These are phyloP conservation scores for Senecio squalidus DNA, from an alignment of 140 eudicot genomes.

Conservation along the genomic window DNA sequence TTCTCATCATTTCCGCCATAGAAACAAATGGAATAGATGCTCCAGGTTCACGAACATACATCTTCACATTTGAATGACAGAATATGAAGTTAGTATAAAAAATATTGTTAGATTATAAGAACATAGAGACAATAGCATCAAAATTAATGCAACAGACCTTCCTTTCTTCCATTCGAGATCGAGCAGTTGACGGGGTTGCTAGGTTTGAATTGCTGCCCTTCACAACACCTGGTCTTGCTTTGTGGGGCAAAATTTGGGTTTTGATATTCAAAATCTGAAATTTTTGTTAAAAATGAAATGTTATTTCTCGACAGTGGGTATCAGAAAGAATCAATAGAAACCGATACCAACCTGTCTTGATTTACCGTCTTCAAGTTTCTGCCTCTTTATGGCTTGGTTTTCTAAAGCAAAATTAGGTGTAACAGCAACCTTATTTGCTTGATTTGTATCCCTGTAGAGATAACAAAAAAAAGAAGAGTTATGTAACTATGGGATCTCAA, in stretches of 20 bases:
- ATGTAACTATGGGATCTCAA: not conserved
- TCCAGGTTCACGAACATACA: slow-evolving; percentile 68
- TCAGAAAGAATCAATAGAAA: not conserved
- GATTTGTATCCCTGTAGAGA: slow-evolving; percentile 36
- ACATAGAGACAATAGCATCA: not conserved
- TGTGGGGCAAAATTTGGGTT: slow-evolving; percentile 65
- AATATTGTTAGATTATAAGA: not conserved
- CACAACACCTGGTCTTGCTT: slow-evolving; percentile 48
- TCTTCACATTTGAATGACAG: slow-evolving; percentile 27
- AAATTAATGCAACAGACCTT: slow-evolving; percentile 38
- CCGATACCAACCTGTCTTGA: slow-evolving; percentile 54
- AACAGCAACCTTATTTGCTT: slow-evolving; percentile 26
- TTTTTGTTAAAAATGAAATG: not conserved
- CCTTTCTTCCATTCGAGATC: slow-evolving; percentile 58
- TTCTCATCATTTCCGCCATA: slow-evolving; percentile 85
- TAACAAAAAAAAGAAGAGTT: not conserved
- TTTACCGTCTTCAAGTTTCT: slow-evolving; percentile 85
- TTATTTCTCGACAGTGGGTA: not conserved
- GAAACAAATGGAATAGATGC: slow-evolving; percentile 62
- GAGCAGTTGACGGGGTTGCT: slow-evolving; percentile 30
- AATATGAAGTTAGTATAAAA: slow-evolving; percentile 1
- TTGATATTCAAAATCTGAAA: slow-evolving; percentile 34
- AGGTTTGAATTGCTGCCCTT: slow-evolving; percentile 31
- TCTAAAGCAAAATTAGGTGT: slow-evolving; percentile 66
- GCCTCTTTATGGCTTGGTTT: slow-evolving; percentile 85